Conservation (phyloP, 352 stramenopile species). For the Globisporangium okanoganense region DNA sequence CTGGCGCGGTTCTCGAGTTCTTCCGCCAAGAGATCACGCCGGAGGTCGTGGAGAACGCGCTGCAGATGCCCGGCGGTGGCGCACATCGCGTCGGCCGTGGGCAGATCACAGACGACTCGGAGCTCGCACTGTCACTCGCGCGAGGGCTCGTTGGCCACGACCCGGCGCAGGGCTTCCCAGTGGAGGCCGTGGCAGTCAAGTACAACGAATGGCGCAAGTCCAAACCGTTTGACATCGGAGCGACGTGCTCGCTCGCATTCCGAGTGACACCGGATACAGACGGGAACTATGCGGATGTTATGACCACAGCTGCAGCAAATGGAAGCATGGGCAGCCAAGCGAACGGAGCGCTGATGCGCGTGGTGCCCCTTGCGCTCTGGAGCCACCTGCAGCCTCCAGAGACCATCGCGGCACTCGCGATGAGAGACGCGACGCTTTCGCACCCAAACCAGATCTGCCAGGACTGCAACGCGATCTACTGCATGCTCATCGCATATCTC, state of each 20-base stretch:
- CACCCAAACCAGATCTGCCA: slow-evolving; percentile 51
- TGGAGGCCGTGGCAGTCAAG: slow-evolving; percentile 32
- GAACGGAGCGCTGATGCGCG: slow-evolving; percentile 55
- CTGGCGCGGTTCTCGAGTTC: slow-evolving; percentile 56
- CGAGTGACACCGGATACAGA: slow-evolving; percentile 13
- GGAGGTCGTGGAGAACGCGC: slow-evolving; percentile 21
- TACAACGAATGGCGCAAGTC: slow-evolving; percentile 36
- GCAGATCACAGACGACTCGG: slow-evolving; percentile 65
- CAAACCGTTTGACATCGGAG: slow-evolving; percentile 48
- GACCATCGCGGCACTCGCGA: slow-evolving; percentile 27
- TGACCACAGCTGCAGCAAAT: slow-evolving; percentile 3
- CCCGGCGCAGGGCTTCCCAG: slow-evolving; percentile 28
- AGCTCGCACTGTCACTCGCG: slow-evolving; percentile 46
- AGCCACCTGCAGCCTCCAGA: slow-evolving; percentile 19
- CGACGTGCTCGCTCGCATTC: slow-evolving; percentile 45
- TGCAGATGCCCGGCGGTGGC: slow-evolving; percentile 53
- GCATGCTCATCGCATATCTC: slow-evolving; percentile 41
- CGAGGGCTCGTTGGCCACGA: slow-evolving; percentile 21
- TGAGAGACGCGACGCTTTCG: slow-evolving; percentile 38
- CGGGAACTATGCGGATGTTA: slow-evolving; percentile 14
- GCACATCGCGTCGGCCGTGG: slow-evolving; percentile 32
- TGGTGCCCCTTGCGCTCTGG: slow-evolving; percentile 45
- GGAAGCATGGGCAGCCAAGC: slow-evolving; percentile 33
- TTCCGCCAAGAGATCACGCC: slow-evolving; percentile 21
- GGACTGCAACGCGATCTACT: slow-evolving; percentile 62